These are phyloP conservation scores for Aspergillus sp. DNA, from an alignment of 2,329 filamentous ascomycete species.

Conservation along the genomic window DNA sequence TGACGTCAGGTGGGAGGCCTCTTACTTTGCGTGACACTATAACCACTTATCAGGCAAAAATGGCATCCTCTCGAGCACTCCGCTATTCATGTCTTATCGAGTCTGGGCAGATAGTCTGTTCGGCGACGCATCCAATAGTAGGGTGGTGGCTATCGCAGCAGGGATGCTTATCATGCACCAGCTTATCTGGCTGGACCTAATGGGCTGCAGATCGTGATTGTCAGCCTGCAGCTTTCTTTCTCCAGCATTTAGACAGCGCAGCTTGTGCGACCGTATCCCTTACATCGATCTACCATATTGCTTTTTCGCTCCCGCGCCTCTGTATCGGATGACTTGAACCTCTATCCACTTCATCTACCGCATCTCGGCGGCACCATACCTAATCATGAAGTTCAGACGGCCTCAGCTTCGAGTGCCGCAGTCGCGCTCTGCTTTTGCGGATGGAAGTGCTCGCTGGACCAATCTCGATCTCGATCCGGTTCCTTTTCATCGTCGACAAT, in stretches of 20 bases:
- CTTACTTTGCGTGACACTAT: background rate
- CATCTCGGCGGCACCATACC: background rate
- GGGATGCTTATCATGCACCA: constrained; percentile 1
- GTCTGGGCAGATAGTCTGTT: background rate
- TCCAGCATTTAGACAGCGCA: background rate
- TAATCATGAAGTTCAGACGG: constrained; percentile 33
- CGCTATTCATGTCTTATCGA: constrained; percentile 3
- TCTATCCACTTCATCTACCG: background rate
- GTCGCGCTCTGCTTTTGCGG: constrained; percentile 49
- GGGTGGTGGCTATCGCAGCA: background rate
- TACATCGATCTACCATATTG: background rate
- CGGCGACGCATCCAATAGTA: constrained; percentile 1
- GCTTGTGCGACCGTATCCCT: constrained; percentile 1
- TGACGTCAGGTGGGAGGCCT: background rate
- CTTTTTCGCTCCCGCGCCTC: background rate
- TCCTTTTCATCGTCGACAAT: constrained; percentile 46
- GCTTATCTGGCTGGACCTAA: constrained; percentile 1
- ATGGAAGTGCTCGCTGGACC: constrained; percentile 47
- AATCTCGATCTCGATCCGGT: constrained; percentile 55
- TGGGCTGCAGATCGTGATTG: background rate
- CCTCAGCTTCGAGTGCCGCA: constrained; percentile 50
- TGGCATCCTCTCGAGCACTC: background rate
- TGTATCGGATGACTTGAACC: background rate
- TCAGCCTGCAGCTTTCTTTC: background rate
- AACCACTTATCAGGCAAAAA: background rate